Evolutionary conservation across 169 alveolate species (phyloP).

Genomic region (Plasmodium berghei): DNA sequence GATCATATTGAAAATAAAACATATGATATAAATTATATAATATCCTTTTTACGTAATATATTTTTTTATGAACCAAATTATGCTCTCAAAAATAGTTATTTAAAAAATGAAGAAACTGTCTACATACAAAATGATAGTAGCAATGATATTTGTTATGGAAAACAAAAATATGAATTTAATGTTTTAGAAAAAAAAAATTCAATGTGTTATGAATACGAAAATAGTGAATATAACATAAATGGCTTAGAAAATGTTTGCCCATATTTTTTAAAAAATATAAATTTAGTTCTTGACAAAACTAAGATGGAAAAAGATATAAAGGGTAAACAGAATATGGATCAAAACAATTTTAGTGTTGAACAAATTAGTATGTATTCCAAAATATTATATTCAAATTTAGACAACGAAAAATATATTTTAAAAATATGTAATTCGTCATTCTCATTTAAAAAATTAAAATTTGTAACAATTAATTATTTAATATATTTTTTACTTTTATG

Average conservation of each 20-base stretch:
- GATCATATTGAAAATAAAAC: constrained; percentile 55
- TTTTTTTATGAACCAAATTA: constrained; percentile 40
- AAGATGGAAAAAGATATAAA: constrained; percentile 39
- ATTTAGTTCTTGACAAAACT: constrained; percentile 18
- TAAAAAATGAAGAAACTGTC: constrained; percentile 19
- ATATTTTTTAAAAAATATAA: constrained; percentile 37
- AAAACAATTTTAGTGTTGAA: constrained; percentile 47
- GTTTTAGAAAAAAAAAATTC: background rate
- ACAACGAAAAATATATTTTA: constrained; percentile 68
- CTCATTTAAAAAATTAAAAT: constrained; percentile 56
- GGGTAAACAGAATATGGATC: constrained; percentile 33
- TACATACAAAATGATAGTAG: background rate
- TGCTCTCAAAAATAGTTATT: background rate
- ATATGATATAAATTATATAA: constrained; percentile 12
- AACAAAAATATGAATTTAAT: background rate
- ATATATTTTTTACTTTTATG: constrained; percentile 46
- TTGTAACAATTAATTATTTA: constrained; percentile 32
- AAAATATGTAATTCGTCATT: constrained; percentile 69
- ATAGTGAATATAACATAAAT: background rate
- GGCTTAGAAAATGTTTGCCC: constrained; percentile 16
- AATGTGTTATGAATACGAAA: constrained; percentile 17
- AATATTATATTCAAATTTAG: constrained; percentile 59
- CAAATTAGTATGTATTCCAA: constrained; percentile 74
- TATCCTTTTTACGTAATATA: constrained; percentile 17
- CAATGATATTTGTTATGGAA: constrained; percentile 1